Evolutionary conservation across 805 yeast species (phyloP).

Genomic region (Starmera amethionina): DNA sequence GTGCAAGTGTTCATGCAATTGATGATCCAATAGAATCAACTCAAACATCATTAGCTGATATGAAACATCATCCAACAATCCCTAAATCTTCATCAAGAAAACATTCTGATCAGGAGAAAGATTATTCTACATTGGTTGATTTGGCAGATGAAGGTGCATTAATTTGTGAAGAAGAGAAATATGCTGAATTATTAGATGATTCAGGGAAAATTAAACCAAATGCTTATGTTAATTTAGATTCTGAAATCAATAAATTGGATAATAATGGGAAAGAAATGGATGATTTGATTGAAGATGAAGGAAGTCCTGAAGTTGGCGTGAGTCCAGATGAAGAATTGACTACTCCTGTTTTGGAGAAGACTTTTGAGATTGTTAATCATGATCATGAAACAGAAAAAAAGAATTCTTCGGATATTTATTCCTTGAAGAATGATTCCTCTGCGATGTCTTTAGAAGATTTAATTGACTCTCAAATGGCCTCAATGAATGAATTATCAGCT

Average conservation of each 20-base stretch:
- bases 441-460: constrained; percentile 18
- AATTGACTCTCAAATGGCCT: constrained; percentile 21
- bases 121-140: constrained; percentile 23
- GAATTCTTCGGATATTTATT: constrained; percentile 6
- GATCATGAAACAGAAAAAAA: too few relatives aligned
- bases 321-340: background rate
- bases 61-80: too few relatives aligned
- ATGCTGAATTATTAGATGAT: constrained; percentile 41
- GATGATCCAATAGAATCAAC: constrained; percentile 2
- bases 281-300: constrained; percentile 1
- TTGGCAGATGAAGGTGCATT: constrained; percentile 40
- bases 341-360: too few relatives aligned
- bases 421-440: constrained; percentile 8
- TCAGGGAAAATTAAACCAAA: constrained; percentile 37
- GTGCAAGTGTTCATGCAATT: constrained; percentile 15
- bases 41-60: too few relatives aligned
- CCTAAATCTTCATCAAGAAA: constrained; percentile 10
- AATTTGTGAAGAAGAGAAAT: constrained; percentile 42
- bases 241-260: background rate
- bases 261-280: background rate
- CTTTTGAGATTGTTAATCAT: too few relatives aligned
- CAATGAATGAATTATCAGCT: constrained; percentile 14
- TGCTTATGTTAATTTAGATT: constrained; percentile 2
- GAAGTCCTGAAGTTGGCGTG: background rate
- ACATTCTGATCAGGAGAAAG: constrained; percentile 1